Evolutionary conservation across 768 basidiomycete species (phyloP).

Genomic region (Trametes cingulata): DNA sequence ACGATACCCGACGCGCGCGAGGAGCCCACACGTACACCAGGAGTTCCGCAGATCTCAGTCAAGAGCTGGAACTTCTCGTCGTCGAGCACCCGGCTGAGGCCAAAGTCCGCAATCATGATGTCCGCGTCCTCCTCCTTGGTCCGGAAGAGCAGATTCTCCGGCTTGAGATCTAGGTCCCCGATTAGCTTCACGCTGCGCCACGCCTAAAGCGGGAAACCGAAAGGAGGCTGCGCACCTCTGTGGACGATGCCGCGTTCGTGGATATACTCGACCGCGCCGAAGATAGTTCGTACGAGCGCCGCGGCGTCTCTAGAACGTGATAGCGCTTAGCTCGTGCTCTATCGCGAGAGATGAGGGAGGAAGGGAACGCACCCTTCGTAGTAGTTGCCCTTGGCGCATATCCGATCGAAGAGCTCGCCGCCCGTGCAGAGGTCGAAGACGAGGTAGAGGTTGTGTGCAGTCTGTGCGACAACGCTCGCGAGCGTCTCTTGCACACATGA

Average conservation of each 20-base stretch:
- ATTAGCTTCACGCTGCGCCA: not conserved
- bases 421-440: conserved; percentile 96
- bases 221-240: conserved; percentile 52
- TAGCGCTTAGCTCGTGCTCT: conserved; percentile 18
- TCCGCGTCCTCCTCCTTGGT: conserved; percentile 87
- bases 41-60: conserved; percentile 96
- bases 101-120: conserved; percentile 98
- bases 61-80: conserved; percentile 84
- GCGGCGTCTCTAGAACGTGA: conserved; percentile 78
- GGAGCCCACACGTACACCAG: conserved; percentile 54
- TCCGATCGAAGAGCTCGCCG: conserved; percentile 98
- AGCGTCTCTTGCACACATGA: not conserved
- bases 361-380: conserved; percentile 75
- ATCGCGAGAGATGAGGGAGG: conserved; percentile 7
- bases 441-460: conserved; percentile 90
- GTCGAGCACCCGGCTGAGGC: conserved; percentile 87
- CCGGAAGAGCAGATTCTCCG: conserved; percentile 96
- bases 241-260: conserved; percentile 93
- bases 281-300: conserved; percentile 81
- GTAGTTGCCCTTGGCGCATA: conserved; percentile 96
- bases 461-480: conserved; percentile 43
- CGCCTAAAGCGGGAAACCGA: not conserved
- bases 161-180: conserved; percentile 74
- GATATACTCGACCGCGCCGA: conserved; percentile 86
- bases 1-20: not conserved